phyloP scores from a whole-genome alignment of 2,329 filamentous ascomycete species.

The Aspergillus viridinutans region DNA sequence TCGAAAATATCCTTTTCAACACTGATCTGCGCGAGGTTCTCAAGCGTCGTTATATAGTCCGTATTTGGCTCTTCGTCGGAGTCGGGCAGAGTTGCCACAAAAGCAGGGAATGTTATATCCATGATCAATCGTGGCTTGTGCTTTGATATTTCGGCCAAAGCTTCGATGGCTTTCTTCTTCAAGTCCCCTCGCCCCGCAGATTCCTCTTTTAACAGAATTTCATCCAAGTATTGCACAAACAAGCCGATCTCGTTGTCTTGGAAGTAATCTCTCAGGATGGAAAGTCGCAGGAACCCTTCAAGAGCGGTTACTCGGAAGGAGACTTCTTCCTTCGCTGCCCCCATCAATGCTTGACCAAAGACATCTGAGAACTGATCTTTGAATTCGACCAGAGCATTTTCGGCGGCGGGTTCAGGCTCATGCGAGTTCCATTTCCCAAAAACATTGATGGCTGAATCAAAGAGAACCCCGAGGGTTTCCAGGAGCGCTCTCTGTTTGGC shows the following conservation, averaged over 20 bases:
- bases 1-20: slow-evolving; percentile 60
- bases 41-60: slow-evolving; percentile 54
- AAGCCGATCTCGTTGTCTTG: slow-evolving; percentile 51
- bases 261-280: slow-evolving; percentile 44
- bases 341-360: slow-evolving; percentile 53
- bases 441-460: slow-evolving; percentile 54
- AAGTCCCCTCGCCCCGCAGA: slow-evolving; percentile 54
- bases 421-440: slow-evolving; percentile 53
- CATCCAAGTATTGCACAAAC: slow-evolving; percentile 55
- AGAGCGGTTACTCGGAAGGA: slow-evolving; percentile 48
- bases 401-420: slow-evolving; percentile 31
- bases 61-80: slow-evolving; percentile 44
- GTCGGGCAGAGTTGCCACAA: slow-evolving; percentile 62
- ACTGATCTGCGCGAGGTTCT: slow-evolving; percentile 62
- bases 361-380: slow-evolving; percentile 51
- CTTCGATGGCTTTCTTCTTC: slow-evolving; percentile 55
- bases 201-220: slow-evolving; percentile 58
- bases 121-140: slow-evolving; percentile 60
- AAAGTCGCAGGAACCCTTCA: slow-evolving; percentile 45
- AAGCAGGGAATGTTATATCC: slow-evolving; percentile 62
- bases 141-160: slow-evolving; percentile 58
- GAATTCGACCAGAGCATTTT: slow-evolving; percentile 45
- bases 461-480: slow-evolving; percentile 56
- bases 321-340: slow-evolving; percentile 48
- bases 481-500: slow-evolving; percentile 60